Evolutionary conservation across 116 monocot species (phyloP), one percentile per base, ranked within the genome.

Genomic region (Zostera marina): DNA sequence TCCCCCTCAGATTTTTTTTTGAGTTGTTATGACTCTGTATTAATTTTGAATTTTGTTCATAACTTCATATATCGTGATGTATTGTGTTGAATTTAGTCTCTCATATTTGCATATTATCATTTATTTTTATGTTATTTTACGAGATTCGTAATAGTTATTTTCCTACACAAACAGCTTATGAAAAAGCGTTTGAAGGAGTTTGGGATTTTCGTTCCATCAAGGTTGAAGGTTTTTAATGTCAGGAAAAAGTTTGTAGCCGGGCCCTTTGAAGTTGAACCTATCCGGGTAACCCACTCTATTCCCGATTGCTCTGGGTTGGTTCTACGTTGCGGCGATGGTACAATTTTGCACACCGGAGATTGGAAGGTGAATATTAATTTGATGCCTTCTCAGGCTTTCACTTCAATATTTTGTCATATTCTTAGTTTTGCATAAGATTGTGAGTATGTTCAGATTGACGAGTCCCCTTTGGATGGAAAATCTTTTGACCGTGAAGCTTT

Each of bases 231-330:
- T 59, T 87, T 91, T 68, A 83, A 72, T 7, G 67, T 81, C 54
- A 78, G 73, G 63, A 81, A 74, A 48, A 99, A 67, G 64, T 99
- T 99, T 57, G 57, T 60, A 53, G 98, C 98, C 64, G 98, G 98
- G 49, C 98, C 98, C 62, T 99, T 99, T 75, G 98, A 99, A 68
- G 83, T 99, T 68, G 98, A 99, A 72, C 98, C 98, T n/a, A 79
- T 99, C 54, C 79, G 98, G 53, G 98, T 99, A 62, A 99, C 98
- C 51, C 98, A 99, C 70, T 99, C 98, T 58, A 99, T 99, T 73
- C 98, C 98, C 53, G 98, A 99, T 81, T 99, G 98, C 53, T 99
- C 91, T 72, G 98, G 98, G 39, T 74, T 99, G 62, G 98, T 99
- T 25, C 79, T 99, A 17, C 82, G 98, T 1, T 99, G 98, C 62